Base-by-base conservation (phyloP, 2,329 filamentous ascomycete species). In the Chaetomium globosum region DNA sequence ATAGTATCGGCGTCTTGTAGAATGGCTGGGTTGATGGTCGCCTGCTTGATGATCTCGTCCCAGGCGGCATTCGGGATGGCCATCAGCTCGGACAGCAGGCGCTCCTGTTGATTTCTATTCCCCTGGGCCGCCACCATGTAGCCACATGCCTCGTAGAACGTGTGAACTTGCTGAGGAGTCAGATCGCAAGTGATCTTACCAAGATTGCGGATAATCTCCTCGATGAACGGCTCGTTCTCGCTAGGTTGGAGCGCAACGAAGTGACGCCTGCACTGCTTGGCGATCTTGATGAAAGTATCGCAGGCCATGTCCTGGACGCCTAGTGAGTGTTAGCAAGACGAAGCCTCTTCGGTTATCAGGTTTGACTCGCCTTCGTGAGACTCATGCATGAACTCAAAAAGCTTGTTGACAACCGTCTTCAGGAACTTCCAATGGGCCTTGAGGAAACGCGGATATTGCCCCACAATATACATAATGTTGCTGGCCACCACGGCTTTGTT, bases 391-490 rank as follows among this genome's bases (percentile, higher is more conserved):
- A 99, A 99, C 80, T 99, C 95, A 74, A 99, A 99, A 5, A 99
- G 85, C 82, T 99, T 99, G 81, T 99, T 99, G 74, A 99, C 95
- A 21, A 99, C 95, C 2, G 95, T 99, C 87, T 99, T 99, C 64
- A 99, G 83, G 80, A 99, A 99, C 78, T 99, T 99, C 95, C 95
- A 99, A 78, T 99, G 95, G 1, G 95, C 95, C 82, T 99, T 99
- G 73, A 99, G 82, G 81, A 99, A 99, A 23, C 95, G 91, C 46
- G 95, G 95, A 75, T 99, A 99, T 76, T 99, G 95, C 65, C 95
- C 95, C 67, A 99, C 95, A 80, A 99, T 99, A 77, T 99, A 99
- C 95, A 99, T 99, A 75, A 99, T 99, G 80, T 99, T 99, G 80
- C 92, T 97, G 69, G 95, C 95, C 49, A 99, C 95, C 10, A 99